Base-by-base conservation (phyloP, 2,329 filamentous ascomycete genomes). In the Epichloe bromicola region DNA sequence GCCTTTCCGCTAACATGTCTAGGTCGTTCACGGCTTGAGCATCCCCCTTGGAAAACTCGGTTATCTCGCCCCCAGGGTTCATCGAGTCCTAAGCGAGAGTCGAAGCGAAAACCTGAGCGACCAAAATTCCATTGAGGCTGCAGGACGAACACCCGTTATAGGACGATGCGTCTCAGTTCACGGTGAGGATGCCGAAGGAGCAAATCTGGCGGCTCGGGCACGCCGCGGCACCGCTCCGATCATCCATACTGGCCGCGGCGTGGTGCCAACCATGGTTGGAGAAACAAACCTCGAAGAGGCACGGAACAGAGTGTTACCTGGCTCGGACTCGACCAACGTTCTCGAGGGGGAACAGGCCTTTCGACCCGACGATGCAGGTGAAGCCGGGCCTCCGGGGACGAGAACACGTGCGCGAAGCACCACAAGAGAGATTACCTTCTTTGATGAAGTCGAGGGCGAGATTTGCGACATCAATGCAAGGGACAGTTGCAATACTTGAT, bases 21-120 rank as follows among this genome's bases (percentile, higher is more conserved):
- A 67, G 65, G 70, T 90, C 40, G 83, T 93, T 3, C 88, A 95
- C 58, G 88, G 88, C 6, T 71, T 95, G 2, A 88, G 82, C 47
- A 87, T 95, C 12, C 89, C 89, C 0, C 66, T 94, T 2, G 83
- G 81, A 0, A 88, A 86, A 60, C 67, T 88, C 0, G 74, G 75
- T 3, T 70, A 74, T 57, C 78, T 82, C 53, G 70, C 86, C 0
- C 83, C 83, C 0, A 85, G 81, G 0, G 64, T 88, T 68, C 62
- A 61, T 37, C 61, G 63, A 3, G 61, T 62, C 0, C 46, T 64
- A 4, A 63, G 60, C 10, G 58, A 65, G 37, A 61, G 33, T 45
- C 19, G 50, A 14, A 53, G 44, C 40, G 51, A 53, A 11, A 45
- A 19, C 7, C 23, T 48, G 12, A 48, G 48, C 34, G 30, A 30